Evolutionary conservation across 2,329 filamentous ascomycete species (phyloP).

Genomic region (Colletotrichum sansevieriae): DNA sequence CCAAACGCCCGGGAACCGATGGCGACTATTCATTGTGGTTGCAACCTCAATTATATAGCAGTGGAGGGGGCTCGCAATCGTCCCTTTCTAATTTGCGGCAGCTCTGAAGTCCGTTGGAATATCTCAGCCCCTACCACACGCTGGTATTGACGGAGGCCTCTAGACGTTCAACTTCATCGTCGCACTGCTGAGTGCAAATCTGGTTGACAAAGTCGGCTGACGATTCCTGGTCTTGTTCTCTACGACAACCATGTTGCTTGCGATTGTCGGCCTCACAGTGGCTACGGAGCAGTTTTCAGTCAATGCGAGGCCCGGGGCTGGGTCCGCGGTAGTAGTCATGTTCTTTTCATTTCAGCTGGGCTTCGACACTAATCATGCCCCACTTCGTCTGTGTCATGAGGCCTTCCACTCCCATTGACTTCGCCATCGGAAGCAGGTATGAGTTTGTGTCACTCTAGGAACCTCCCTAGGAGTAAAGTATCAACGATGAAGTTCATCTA

Average conservation of each 20-base stretch:
- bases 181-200: slow-evolving; percentile 44
- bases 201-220: slow-evolving; percentile 47
- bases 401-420: no score
- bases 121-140: slow-evolving; percentile 44
- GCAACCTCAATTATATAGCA: no score
- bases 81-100: no score
- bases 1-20: no score
- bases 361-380: slow-evolving; percentile 1
- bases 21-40: no score
- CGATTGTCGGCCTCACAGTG: slow-evolving; percentile 52
- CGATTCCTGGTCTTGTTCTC: slow-evolving; percentile 44
- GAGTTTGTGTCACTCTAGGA: no score
- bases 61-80: no score
- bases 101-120: slow-evolving; percentile 38
- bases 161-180: slow-evolving; percentile 47
- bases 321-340: slow-evolving; percentile 2
- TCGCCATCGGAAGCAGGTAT: no score
- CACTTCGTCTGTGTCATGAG: no score
- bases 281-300: slow-evolving; percentile 49
- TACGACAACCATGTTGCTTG: slow-evolving; percentile 46
- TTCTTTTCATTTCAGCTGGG: slow-evolving; percentile 11
- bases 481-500: no score
- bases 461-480: no score
- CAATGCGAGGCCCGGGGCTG: slow-evolving; percentile 46
- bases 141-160: slow-evolving; percentile 46